Evolutionary conservation across 1,284 basidiomycete species (phyloP), one percentile per base, ranked within the genome.

Genomic region (Spongispora temasekensis): DNA sequence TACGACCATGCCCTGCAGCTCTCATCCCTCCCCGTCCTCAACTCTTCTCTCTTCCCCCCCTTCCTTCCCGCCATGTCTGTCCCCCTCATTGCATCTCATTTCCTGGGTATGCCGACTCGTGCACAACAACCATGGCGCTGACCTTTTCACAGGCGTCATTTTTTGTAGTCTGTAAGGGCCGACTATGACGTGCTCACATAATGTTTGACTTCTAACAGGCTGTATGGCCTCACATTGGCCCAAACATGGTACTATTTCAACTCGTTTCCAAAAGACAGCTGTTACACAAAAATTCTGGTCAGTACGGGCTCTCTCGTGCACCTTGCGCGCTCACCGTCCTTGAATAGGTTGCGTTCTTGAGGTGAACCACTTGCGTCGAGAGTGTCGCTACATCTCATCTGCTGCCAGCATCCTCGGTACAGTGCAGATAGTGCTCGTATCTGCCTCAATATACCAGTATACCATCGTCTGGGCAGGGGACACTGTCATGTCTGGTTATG

Each of bases 181-280:
- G 0, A 12, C 13, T 30, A 9, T 40, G 53, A 19, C 8, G 6
- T 34, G 28, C 32, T 30, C 23, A 8, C 31, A 27, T 4, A 2
- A 13, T 25, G 8, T n/a, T 40, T 58, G 51, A 67, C 57, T 31
- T 7, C 3, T 3, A 15, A 61, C 27, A 73, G 74, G 64, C 55
- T 73, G 54, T 73, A 75, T 42, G 71, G 71, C 48, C 55, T 74
- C 59, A 75, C 70, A 13, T 55, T 73, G 56, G 65, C 64, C 4
- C 71, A 73, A 54, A 76, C 70, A n/a, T 72, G 71, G 68, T 74
- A 72, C 35, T 73, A 73, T 57, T 73, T 74, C 35, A 55, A 60
- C 21, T 67, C 70, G 23, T 73, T 66, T 53, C 70, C 70, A 10
- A 65, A 71, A 12, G 73, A 73, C 55, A 67, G 59, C 23, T 55